phyloP scores from a whole-genome alignment of 805 yeast species.

The Starmera dryadoides region DNA sequence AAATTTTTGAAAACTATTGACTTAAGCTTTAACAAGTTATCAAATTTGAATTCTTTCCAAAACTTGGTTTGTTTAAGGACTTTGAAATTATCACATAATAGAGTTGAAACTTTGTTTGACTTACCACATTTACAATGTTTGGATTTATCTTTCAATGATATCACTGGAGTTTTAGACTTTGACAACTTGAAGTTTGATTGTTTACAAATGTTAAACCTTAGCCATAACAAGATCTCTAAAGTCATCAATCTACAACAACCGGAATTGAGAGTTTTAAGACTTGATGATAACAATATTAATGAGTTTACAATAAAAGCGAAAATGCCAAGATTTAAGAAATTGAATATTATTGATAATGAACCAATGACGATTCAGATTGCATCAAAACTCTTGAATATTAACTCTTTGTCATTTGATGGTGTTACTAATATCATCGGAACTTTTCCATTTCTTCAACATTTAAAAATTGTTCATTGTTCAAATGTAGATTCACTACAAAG shows the following conservation, averaged over 20 bases:
- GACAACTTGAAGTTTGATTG: conserved; percentile 12
- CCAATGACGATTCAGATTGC: not conserved
- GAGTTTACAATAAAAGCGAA: not conserved
- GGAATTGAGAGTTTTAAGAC: conserved; percentile 30
- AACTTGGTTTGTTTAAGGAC: conserved; percentile 17
- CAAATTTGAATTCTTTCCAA: conserved; percentile 22
- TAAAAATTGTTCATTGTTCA: not conserved
- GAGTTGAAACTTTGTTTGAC: conserved; percentile 19
- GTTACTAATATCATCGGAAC: not conserved
- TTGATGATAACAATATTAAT: conserved; percentile 27
- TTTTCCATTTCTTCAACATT: not conserved
- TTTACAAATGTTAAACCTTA: conserved; percentile 25
- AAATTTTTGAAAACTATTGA: conserved; percentile 23
- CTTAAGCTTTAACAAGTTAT: conserved; percentile 33
- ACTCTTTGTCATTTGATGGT: conserved; percentile 1
- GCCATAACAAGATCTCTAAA: conserved; percentile 22
- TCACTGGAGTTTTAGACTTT: conserved; percentile 11
- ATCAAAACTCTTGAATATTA: not conserved
- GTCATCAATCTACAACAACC: conserved; percentile 25
- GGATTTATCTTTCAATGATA: conserved; percentile 28
- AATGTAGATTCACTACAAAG: not conserved
- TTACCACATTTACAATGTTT: conserved; percentile 23
- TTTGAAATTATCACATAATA: conserved; percentile 25
- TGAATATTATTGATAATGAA: conserved; percentile 2
- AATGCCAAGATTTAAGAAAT: conserved; percentile 1